phyloP scores from a whole-genome alignment of 768 basidiomycete genomes.

The Dacryopinax spathularia region DNA sequence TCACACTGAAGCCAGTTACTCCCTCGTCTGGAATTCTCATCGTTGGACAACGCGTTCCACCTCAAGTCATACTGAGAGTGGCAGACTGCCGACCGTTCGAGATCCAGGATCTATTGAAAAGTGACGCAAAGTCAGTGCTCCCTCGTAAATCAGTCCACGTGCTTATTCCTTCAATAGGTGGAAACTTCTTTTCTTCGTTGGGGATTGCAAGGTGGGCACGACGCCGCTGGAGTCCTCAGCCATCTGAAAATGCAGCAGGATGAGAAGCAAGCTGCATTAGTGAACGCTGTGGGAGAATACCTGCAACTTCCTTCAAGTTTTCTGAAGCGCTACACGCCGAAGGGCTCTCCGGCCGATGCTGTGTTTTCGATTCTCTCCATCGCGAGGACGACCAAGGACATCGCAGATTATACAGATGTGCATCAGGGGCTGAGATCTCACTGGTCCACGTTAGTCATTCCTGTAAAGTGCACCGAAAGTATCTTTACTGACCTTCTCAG shows the following conservation, averaged over 20 bases:
- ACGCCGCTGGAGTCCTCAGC: neutral
- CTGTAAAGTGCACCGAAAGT: neutral
- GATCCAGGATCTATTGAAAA: slow-evolving; percentile 36
- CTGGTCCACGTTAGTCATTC: slow-evolving; percentile 39
- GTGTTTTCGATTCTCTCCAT: slow-evolving; percentile 25
- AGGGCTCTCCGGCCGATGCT: slow-evolving; percentile 15
- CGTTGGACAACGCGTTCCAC: slow-evolving; percentile 40
- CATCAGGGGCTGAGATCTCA: slow-evolving; percentile 37
- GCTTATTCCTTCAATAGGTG: neutral
- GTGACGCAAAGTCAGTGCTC: neutral
- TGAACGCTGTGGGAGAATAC: neutral
- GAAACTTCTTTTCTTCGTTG: neutral
- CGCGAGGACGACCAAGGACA: slow-evolving; percentile 18
- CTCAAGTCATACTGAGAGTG: slow-evolving; percentile 36
- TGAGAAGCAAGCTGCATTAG: neutral
- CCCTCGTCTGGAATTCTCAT: slow-evolving; percentile 32
- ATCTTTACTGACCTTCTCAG: slow-evolving; percentile 24
- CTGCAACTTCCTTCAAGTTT: slow-evolving; percentile 10
- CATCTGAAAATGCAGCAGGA: neutral
- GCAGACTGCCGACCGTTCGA: slow-evolving; percentile 39
- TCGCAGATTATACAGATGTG: slow-evolving; percentile 29
- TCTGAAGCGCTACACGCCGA: slow-evolving; percentile 22
- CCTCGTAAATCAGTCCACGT: neutral
- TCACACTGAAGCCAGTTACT: slow-evolving; percentile 26
- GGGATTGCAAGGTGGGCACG: neutral